These are phyloP conservation scores for Cryptosporidium meleagridis DNA, from an alignment of 169 alveolate species.

Conservation along the genomic window DNA sequence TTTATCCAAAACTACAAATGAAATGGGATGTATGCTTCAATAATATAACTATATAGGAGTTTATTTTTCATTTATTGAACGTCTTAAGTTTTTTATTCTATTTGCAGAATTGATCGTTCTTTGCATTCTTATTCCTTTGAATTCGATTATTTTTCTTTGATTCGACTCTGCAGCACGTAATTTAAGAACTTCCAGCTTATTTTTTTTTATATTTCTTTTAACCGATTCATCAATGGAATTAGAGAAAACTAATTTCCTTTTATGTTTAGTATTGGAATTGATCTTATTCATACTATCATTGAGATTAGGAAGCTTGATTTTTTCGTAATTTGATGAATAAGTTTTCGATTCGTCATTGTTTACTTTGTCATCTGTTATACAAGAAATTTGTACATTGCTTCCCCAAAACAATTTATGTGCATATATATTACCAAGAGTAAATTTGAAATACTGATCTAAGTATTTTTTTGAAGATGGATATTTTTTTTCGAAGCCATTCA, in stretches of 20 bases:
- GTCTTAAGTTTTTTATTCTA: slow-evolving; percentile 4
- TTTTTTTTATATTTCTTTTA: neutral
- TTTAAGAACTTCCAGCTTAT: slow-evolving; percentile 1
- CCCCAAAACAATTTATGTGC: slow-evolving; percentile 62
- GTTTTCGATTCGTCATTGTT: neutral
- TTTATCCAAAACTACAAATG: neutral
- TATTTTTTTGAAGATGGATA: neutral
- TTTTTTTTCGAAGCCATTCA: neutral
- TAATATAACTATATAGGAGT: neutral
- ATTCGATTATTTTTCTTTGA: neutral
- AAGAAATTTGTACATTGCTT: neutral
- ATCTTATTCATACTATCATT: neutral
- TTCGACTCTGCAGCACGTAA: slow-evolving; percentile 63
- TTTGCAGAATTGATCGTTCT: slow-evolving; percentile 8
- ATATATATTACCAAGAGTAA: slow-evolving; percentile 7
- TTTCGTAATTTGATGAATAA: neutral
- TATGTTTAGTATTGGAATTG: neutral
- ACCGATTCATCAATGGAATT: neutral
- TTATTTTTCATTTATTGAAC: neutral
- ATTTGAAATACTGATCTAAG: neutral
- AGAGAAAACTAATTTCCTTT: neutral
- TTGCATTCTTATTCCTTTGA: neutral
- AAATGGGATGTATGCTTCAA: slow-evolving; percentile 9
- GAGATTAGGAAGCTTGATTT: neutral
- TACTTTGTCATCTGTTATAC: neutral